Percentiles rank a stretch among this genome's conserved stretches.
Conservation (phyloP, 257 asterid genomes). For the Solanum chaucha region DNA sequence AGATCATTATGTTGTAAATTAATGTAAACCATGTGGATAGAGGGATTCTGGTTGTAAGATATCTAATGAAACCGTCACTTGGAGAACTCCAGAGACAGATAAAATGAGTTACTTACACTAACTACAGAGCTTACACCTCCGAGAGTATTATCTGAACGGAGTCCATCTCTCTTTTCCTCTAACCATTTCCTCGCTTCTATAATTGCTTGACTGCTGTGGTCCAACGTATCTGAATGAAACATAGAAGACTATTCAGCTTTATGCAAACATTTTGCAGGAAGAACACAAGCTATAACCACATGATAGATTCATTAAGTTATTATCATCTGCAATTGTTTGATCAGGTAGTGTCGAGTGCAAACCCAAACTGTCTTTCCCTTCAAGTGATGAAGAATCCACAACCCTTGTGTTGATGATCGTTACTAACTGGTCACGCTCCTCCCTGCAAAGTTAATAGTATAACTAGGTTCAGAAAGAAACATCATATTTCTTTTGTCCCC, state of each 20-base stretch:
- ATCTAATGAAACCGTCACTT: background rate
- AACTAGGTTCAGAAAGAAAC: background rate
- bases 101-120: slow-evolving; percentile 22
- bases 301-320: background rate
- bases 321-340: slow-evolving; percentile 32
- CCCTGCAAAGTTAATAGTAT: slow-evolving; percentile 30
- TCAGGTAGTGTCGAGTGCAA: slow-evolving; percentile 13
- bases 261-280: slow-evolving; percentile 4
- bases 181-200: slow-evolving; percentile 73
- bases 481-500: background rate
- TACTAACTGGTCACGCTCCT: slow-evolving; percentile 63
- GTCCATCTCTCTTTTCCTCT: slow-evolving; percentile 51
- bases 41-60: background rate
- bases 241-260: background rate
- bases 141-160: slow-evolving; percentile 13
- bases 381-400: slow-evolving; percentile 23
- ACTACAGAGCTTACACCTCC: slow-evolving; percentile 16
- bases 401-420: slow-evolving; percentile 59
- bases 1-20: background rate
- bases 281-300: background rate
- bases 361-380: slow-evolving; percentile 25
- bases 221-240: slow-evolving; percentile 31
- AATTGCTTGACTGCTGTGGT: slow-evolving; percentile 37
- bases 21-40: background rate
- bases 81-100: background rate